Percentiles rank a stretch among this genome's conserved stretches.
Evolutionary conservation across 106 monocot species (phyloP).

Genomic region (Xerophyta viscosa): DNA sequence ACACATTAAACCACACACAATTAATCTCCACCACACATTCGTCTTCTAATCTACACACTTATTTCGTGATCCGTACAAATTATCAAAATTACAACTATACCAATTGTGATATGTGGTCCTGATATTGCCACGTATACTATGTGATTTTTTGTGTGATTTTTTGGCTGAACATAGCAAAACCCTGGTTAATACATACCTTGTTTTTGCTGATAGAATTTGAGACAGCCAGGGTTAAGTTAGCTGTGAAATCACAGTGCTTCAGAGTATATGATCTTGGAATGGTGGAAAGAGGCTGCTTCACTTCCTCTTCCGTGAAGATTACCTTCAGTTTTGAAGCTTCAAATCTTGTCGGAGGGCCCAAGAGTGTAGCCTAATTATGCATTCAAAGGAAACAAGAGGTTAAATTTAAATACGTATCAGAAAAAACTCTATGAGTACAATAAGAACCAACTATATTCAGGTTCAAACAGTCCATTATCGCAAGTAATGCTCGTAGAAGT

Average conservation of each 20-base stretch:
- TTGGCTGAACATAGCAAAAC: too few species aligned
- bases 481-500: too few species aligned
- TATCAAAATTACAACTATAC: too few species aligned
- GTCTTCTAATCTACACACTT: too few species aligned
- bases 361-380: conserved; percentile 51
- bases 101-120: too few species aligned
- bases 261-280: conserved; percentile 76
- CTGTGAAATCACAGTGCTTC: conserved; percentile 90
- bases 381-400: conserved; percentile 4
- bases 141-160: too few species aligned
- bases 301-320: conserved; percentile 56
- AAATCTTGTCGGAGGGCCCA: conserved; percentile 73
- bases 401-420: neutral
- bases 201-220: conserved; percentile 48
- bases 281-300: conserved; percentile 18
- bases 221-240: conserved; percentile 71
- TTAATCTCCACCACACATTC: too few species aligned
- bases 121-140: too few species aligned
- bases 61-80: too few species aligned
- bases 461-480: too few species aligned
- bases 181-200: conserved; percentile 59
- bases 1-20: too few species aligned
- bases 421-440: neutral
- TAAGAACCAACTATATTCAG: neutral
- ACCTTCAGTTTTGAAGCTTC: conserved; percentile 85